Base-by-base conservation (phyloP, 306 rosid genomes). In the Pterocarpus macrocarpus region DNA sequence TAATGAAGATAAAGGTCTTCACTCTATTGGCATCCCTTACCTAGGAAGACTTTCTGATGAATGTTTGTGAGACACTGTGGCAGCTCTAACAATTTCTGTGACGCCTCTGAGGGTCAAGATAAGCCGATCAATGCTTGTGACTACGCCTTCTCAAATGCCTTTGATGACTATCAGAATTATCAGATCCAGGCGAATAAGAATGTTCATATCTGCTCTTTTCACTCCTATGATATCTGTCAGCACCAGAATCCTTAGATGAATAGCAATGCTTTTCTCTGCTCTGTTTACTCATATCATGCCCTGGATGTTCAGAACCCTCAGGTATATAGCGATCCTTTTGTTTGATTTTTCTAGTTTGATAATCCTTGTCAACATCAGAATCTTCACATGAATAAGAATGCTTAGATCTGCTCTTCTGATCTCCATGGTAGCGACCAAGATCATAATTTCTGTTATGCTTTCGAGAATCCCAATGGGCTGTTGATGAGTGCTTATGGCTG, bases 321-420 rank as follows among this genome's bases (percentile, higher is more conserved):
- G 45, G 57, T 0, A 34, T 47, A 50, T 22, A 32, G 7, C 17
- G 3, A 33, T 57, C 68, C 68, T 66, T 80, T 38, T 65, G 81
- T 58, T 80, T 61, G 71, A 64, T 17, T 64, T 50, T 80, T 86
- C 81, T 80, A 69, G 71, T 50, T 50, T 16, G 80, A 57, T 75
- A 64, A 61, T 74, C 64, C 38, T 58, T 59, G 56, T 83, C 82
- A 32, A 63, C 53, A 43, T 83, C 80, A 66, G 84, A 82, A 69
- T 81, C 85, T 53, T 78, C 85, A 50, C 86, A 67, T 49, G 86
- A 74, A 80, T 73, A 49, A 49, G 73, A 58, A 59, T 61, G 76
- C 44, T 58, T 68, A 16, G 32, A 79, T 50, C 81, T 69, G 74
- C 76, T 77, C 76, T 67, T 82, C 41, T 70, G 79, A 47, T 34